Evolutionary conservation across 176 grass and related monocot genomes (phyloP), one percentile per base, ranked within the genome.

Genomic region (Calamus simplicifolius): DNA sequence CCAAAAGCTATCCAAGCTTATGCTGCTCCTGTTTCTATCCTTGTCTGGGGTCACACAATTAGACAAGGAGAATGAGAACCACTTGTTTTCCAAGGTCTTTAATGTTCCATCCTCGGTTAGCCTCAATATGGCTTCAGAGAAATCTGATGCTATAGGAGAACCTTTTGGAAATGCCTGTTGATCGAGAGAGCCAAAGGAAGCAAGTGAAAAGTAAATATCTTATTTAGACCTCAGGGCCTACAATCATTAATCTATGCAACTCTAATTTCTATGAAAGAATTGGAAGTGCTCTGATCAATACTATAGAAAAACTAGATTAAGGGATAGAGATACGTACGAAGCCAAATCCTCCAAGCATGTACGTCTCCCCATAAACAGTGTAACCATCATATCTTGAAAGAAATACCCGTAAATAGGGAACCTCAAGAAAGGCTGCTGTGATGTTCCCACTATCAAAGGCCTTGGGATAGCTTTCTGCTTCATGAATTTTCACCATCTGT

Each of bases 271-370:
- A 12, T 10, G 35, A 43, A 2, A 3, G 3, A 1, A 3, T 43
- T 43, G 8, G 35, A 43, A 43, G 1, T 43, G 35, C 35, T 43
- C 8, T 43, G 35, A 43, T 13, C 12, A 3, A 0, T 43, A 43
- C 3, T 43, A 10, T 2, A 13, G 12, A 43, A 13, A 43, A 43
- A 43, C 8, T 23, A 23, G 8, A 35, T 35, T 35, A 35, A 13
- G 35, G 7, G 12, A 7, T 43, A 2, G 35, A 43, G 35, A 43
- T 15, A 73, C 77, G 67, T 43, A 80, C 70, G 14, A 80, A 80
- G 14, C 70, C 77, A 26, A 80, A 69, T 25, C 77, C 77, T 17
- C 70, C 77, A 12, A 80, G 25, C 25, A 13, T 74, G 21, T 74
- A 1, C 5, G 57, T 80, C 49, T 74, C 56, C 18, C 19, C 17